Conservation (phyloP, 805 yeast species). For the Candida chauliodis region DNA sequence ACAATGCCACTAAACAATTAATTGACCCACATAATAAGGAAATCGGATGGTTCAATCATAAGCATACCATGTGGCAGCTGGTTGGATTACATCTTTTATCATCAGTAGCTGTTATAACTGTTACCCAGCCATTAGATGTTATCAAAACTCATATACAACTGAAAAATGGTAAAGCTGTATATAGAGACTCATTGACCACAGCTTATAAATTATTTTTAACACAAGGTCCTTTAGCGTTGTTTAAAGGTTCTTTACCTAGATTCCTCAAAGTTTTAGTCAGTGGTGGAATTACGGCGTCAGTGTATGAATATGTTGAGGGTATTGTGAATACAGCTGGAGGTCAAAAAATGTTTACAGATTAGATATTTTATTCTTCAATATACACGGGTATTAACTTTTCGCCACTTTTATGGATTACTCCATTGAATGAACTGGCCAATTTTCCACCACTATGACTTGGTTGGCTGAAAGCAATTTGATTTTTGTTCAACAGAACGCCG, state of each 20-base stretch:
- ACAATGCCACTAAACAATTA: slow-evolving; percentile 71
- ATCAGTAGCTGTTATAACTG: slow-evolving; percentile 66
- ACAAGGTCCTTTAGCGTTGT: slow-evolving; percentile 31
- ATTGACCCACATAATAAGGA: slow-evolving; percentile 47
- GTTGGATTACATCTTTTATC: slow-evolving; percentile 57
- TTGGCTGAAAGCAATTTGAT: slow-evolving; percentile 65
- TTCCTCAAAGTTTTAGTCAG: slow-evolving; percentile 37
- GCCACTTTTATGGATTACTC: slow-evolving; percentile 52
- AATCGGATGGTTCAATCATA: slow-evolving; percentile 43
- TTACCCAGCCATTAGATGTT: slow-evolving; percentile 88
- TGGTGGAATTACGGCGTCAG: slow-evolving; percentile 40
- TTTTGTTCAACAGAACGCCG: slow-evolving; percentile 42
- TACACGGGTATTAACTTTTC: slow-evolving; percentile 50
- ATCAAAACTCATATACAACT: slow-evolving; percentile 85
- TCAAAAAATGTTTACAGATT: slow-evolving; percentile 28
- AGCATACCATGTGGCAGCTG: slow-evolving; percentile 35
- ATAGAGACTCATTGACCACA: slow-evolving; percentile 57
- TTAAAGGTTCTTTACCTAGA: slow-evolving; percentile 37
- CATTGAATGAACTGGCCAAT: slow-evolving; percentile 54
- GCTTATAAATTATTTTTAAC: slow-evolving; percentile 30
- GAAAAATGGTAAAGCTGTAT: slow-evolving; percentile 55
- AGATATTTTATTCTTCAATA: slow-evolving; percentile 9
- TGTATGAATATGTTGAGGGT: slow-evolving; percentile 34
- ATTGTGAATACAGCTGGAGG: slow-evolving; percentile 27
- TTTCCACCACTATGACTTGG: slow-evolving; percentile 65